Evolutionary conservation across 2,329 filamentous ascomycete genomes (phyloP).

Genomic region (Microdochium bolleyi): DNA sequence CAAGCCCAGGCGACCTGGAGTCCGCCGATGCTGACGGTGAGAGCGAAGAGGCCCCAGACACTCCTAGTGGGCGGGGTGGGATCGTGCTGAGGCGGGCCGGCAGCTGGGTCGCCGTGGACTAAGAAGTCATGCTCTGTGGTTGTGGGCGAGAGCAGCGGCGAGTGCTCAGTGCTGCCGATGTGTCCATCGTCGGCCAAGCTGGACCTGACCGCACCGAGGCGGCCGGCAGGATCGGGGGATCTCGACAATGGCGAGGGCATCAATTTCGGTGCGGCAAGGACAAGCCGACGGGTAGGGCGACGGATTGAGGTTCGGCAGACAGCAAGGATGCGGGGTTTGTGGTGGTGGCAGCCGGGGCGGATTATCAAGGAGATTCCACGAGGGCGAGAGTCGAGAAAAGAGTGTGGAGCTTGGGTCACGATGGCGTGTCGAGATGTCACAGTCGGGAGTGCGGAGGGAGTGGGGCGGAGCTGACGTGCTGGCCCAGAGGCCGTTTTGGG

Average conservation of each 20-base stretch:
- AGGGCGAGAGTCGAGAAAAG: no score
- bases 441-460: no score
- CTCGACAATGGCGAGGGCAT: not conserved
- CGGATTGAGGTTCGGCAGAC: not conserved
- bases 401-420: no score
- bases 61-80: conserved; percentile 64
- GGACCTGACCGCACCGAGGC: not conserved
- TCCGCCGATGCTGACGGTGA: conserved; percentile 82
- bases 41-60: conserved; percentile 73
- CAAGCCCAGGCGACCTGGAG: conserved; percentile 95
- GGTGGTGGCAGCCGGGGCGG: no score
- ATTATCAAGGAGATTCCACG: no score
- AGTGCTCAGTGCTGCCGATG: not conserved
- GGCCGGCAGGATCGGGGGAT: not conserved
- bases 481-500: no score
- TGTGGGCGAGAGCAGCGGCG: not conserved
- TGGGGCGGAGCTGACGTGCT: no score
- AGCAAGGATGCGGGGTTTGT: no score
- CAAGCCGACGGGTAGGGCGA: not conserved
- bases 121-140: not conserved
- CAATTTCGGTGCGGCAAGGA: not conserved
- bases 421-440: no score
- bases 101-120: not conserved
- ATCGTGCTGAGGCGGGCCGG: conserved; percentile 17
- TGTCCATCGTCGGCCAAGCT: not conserved